A percentile compares a stretch with the other conserved stretches of the same genome.
Evolutionary conservation across 352 stramenopile genomes (phyloP).

Genomic region (Plasmopara muralis): DNA sequence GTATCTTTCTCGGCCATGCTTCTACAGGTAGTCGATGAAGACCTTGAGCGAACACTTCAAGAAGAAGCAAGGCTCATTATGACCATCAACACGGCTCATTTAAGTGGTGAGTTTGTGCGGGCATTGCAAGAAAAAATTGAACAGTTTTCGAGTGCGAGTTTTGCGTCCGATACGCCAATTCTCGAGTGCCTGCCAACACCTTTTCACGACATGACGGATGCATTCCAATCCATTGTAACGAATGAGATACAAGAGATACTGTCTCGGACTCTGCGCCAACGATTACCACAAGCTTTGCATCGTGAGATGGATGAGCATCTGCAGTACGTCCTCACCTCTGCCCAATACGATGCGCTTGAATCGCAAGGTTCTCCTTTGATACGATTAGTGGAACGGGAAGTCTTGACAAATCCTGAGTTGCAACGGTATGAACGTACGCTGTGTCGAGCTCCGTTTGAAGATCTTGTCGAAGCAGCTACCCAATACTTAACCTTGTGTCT

Average conservation of each 20-base stretch:
- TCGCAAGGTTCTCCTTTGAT: conserved; percentile 60
- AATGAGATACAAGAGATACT: conserved; percentile 70
- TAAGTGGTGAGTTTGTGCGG: conserved; percentile 70
- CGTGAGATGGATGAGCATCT: conserved; percentile 41
- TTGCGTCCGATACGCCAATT: conserved; percentile 49
- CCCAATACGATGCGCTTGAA: conserved; percentile 57
- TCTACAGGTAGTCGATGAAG: conserved; percentile 68
- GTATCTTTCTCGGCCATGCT: conserved; percentile 79
- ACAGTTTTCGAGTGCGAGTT: conserved; percentile 37
- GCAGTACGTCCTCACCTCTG: conserved; percentile 56
- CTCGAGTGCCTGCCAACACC: conserved; percentile 69
- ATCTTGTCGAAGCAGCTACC: conserved; percentile 54
- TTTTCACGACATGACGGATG: conserved; percentile 57
- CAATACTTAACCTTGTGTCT: conserved; percentile 56
- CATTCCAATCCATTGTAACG: conserved; percentile 65
- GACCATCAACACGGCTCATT: conserved; percentile 82
- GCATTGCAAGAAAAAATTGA: conserved; percentile 53
- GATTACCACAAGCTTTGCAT: conserved; percentile 39
- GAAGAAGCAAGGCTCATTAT: conserved; percentile 79
- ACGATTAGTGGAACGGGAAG: conserved; percentile 55
- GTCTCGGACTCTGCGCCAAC: conserved; percentile 34
- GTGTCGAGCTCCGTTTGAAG: conserved; percentile 55
- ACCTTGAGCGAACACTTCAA: conserved; percentile 51
- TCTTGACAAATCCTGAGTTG: conserved; percentile 61
- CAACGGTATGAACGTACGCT: conserved; percentile 54